Evolutionary conservation across 495 filamentous ascomycete species (phyloP), one percentile per base, ranked within the genome.

Genomic region (Bathelium albidoporum): DNA sequence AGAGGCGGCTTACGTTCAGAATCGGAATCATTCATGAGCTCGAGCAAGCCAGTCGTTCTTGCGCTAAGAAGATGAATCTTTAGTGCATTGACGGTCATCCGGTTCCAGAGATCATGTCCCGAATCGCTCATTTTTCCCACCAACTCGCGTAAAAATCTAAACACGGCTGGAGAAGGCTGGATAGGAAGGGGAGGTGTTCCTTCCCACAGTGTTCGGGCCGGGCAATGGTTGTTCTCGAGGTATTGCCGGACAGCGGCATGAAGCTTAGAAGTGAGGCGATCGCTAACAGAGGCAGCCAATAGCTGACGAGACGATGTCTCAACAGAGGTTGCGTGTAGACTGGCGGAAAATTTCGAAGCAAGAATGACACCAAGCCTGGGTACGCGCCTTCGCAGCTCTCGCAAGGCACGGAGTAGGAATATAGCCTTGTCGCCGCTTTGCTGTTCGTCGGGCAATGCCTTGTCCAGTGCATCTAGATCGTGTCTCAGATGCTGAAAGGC

Each of bases 61-160:
- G 29, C 58, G 14, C 29, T 55, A 29, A 55, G 9, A 34, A 73
- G 62, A 10, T 64, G 62, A 9, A 18, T 18, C 75, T 93, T 95
- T 52, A 97, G 68, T 1, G 78, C 76, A 10, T 68, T 66, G 0
- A 91, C 82, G 0, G 88, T 88, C 2, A 79, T 81, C 2, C 84
- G 81, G 62, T 86, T 92, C 94, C 94, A 98, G 10, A 97, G 72
- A 68, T 97, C 94, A 34, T 77, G 75, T 0, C 94, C 94, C 11
- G 77, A 76, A 14, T 77, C 74, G 39, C 80, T 80, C 91, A 98
- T 95, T 1, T 79, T 75, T 41, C 74, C 73, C 10, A 82, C 77
- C 28, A 96, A 68, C 34, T 79, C 81, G 32, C 85, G 82, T 45
- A 97, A 71, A 60, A 93, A 87, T 64, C 81, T 82, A 72, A 96